A percentile compares a stretch with the other conserved stretches of the same genome.
Conservation (phyloP, 2,329 filamentous ascomycete genomes). For the Coniochaeta sp. region DNA sequence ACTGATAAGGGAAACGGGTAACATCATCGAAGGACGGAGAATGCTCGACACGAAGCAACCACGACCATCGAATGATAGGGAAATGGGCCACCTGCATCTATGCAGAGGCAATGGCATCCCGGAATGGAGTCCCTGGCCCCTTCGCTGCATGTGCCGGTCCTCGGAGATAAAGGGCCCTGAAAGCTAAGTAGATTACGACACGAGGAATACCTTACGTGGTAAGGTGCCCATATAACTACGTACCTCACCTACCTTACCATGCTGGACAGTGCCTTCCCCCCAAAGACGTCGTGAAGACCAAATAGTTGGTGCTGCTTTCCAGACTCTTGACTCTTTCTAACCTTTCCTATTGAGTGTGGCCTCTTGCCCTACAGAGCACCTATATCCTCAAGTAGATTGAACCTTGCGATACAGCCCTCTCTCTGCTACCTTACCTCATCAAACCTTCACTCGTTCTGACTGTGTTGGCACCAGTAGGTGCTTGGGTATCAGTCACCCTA, state of each 20-base stretch:
- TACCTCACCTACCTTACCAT: too few species aligned
- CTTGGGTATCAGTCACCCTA: neutral
- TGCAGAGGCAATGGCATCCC: neutral
- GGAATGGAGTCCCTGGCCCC: neutral
- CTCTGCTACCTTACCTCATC: neutral
- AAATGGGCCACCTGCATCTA: neutral
- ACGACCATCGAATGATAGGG: neutral
- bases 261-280: neutral
- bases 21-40: neutral
- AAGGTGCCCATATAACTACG: neutral
- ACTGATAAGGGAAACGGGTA: neutral
- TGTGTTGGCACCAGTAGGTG: neutral
- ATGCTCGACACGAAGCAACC: neutral
- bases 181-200: neutral
- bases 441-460: neutral
- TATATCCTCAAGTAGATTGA: neutral
- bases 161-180: neutral
- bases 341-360: neutral
- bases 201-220: neutral
- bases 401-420: neutral
- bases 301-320: neutral
- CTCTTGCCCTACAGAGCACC: neutral
- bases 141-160: neutral
- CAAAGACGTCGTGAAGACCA: neutral
- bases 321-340: neutral